phyloP scores from a whole-genome alignment of 495 filamentous ascomycete genomes.

The Xylaria venustula region DNA sequence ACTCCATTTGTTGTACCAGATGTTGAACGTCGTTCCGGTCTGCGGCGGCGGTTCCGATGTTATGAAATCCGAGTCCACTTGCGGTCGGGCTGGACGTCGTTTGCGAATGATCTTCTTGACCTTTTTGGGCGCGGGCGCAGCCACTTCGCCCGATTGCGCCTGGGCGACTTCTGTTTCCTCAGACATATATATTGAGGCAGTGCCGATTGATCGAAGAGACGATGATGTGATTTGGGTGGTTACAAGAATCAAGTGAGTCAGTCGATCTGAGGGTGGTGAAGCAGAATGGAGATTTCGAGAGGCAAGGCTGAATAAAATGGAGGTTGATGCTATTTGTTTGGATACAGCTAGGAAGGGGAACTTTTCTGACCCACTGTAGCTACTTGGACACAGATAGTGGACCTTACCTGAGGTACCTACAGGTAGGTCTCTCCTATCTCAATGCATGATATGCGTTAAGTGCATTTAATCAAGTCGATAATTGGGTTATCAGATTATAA shows the following conservation, averaged over 20 bases:
- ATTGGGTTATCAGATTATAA: too few species aligned
- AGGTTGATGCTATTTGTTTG: background rate
- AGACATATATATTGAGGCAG: too few species aligned
- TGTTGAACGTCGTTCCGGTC: slow-evolving; percentile 91
- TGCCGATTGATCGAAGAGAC: too few species aligned
- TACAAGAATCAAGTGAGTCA: too few species aligned
- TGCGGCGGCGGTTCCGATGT: slow-evolving; percentile 78
- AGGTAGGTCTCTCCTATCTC: too few species aligned
- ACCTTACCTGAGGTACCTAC: too few species aligned
- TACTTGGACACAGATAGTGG: too few species aligned
- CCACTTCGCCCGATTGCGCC: slow-evolving; percentile 42
- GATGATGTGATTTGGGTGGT: too few species aligned
- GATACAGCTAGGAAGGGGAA: too few species aligned
- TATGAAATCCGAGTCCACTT: slow-evolving; percentile 82
- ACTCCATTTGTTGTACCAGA: slow-evolving; percentile 95
- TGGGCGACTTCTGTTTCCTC: slow-evolving; percentile 29
- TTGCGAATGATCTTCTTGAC: slow-evolving; percentile 66
- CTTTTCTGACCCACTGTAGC: too few species aligned
- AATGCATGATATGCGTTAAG: too few species aligned
- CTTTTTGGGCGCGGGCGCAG: slow-evolving; percentile 49
- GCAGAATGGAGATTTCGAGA: background rate
- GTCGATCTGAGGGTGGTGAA: background rate
- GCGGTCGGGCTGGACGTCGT: slow-evolving; percentile 62
- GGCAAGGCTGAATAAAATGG: background rate
- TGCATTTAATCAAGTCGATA: too few species aligned